Conservation (phyloP, 2,329 filamentous ascomycete species). For the Botrytis deweyae region DNA sequence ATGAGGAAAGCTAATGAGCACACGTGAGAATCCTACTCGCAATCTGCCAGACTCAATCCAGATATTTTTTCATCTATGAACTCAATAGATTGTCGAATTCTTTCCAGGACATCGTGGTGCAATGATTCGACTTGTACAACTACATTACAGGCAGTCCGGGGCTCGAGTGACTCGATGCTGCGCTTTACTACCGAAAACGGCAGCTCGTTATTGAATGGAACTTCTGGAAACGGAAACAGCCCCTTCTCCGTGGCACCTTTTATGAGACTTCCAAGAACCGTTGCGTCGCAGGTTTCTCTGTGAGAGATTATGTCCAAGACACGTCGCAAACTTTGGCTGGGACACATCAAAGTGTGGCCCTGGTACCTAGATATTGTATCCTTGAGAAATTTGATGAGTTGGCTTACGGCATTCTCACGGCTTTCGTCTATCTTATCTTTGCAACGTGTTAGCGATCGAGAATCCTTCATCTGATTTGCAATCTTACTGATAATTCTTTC, state of each 20-base stretch:
- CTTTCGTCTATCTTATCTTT: not conserved
- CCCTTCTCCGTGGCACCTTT: not conserved
- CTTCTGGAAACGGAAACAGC: not conserved
- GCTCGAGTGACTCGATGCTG: not conserved
- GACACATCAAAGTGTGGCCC: too few species aligned
- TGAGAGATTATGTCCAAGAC: not conserved
- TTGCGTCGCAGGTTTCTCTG: not conserved
- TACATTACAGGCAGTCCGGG: not conserved
- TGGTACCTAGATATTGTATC: not conserved
- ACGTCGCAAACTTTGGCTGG: not conserved
- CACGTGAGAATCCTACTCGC: not conserved
- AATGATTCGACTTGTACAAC: not conserved
- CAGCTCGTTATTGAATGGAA: not conserved
- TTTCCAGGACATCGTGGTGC: not conserved
- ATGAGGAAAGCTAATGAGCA: not conserved
- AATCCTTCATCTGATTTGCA: too few species aligned
- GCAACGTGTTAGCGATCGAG: not conserved
- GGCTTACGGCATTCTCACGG: not conserved
- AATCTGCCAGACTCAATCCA: not conserved
- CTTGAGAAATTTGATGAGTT: not conserved
- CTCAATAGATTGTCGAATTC: fast-evolving
- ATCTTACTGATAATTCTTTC: not conserved
- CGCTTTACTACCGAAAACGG: not conserved
- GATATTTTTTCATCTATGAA: not conserved
- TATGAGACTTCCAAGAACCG: not conserved